Evolutionary conservation across 371 early-diverging fungal species (phyloP).

Genomic region (Mortierella sp.): DNA sequence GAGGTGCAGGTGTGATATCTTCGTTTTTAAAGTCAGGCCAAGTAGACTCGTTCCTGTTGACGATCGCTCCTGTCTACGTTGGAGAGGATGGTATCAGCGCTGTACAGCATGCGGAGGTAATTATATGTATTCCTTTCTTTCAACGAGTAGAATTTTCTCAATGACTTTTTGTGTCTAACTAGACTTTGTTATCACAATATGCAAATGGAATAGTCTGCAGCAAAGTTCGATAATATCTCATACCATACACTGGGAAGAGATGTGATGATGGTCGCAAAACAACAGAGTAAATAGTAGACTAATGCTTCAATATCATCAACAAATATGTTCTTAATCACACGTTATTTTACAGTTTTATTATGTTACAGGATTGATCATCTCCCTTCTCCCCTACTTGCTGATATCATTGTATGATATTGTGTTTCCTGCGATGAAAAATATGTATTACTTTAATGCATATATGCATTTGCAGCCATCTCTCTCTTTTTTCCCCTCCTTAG

Average conservation of each 20-base stretch:
- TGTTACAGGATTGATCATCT: conserved; percentile 12
- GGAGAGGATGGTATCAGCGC: conserved; percentile 74
- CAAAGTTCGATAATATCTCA: conserved; percentile 31
- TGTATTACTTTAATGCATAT: neutral
- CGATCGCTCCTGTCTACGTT: conserved; percentile 82
- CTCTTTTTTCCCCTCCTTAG: conserved; percentile 7
- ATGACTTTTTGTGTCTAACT: too few species aligned
- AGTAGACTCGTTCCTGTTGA: conserved; percentile 77
- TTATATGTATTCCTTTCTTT: neutral
- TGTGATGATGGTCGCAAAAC: conserved; percentile 47
- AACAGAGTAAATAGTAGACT: neutral
- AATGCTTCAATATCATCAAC: neutral
- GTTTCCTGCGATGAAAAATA: neutral
- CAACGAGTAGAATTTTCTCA: neutral
- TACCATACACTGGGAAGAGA: conserved; percentile 49
- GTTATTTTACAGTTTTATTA: conserved; percentile 10
- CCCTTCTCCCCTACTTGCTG: neutral
- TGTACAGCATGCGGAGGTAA: conserved; percentile 49
- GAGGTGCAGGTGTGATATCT: conserved; percentile 86
- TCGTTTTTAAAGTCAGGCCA: conserved; percentile 66
- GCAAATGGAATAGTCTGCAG: conserved; percentile 21
- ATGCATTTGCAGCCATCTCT: neutral
- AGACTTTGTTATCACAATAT: too few species aligned
- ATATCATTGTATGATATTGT: neutral
- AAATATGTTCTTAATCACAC: neutral